Base-by-base conservation (phyloP, 129 eudicot genomes). In the Escallonia herrerae region DNA sequence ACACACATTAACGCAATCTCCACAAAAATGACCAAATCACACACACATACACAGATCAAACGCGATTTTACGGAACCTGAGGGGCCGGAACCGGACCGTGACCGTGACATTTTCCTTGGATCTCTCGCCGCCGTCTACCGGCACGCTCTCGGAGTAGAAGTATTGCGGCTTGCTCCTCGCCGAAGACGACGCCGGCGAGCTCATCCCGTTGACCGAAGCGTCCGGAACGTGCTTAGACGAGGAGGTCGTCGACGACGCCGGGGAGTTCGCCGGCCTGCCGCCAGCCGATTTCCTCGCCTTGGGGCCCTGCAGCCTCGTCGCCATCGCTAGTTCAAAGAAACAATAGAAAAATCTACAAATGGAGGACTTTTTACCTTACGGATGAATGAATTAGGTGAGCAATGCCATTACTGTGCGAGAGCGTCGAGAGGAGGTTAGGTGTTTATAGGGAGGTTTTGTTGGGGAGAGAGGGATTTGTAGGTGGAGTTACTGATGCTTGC, bases 21-120 rank as follows among this genome's bases (percentile, higher is more conserved):
- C 52, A 44, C 60, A 58, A 71, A 22, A 22, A 22, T 22, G 33
- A 1, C 39, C 10, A 15, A 4, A 42, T 33, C 3, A 55, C 47
- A 55, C 8, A 22, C 8, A 9, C 4, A n/a, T 4, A 55, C 15
- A 69, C 43, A 37, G 33, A 39, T 6, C 8, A 62, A 59, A 49
- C 38, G 42, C 64, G 56, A 53, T 37, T 3, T 5, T 5, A 12
- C 13, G 59, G 43, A 66, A 93, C 99, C 99, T 94, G 60, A 94
- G 90, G 41, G 99, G 99, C 41, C 99, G 90, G 51, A 94, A 94
- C 47, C 99, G 96, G 45, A 89, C 97, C 7, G 99, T 94, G 48
- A 94, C 99, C 4, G 97, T 89, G 9, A 94, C 99, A 82, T 86
- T 94, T 83, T 94, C 99, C 58, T 80, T 89, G 53, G 87, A 86